Evolutionary conservation across 1,284 basidiomycete species (phyloP).

Genomic region (Gymnopus androsaceus): DNA sequence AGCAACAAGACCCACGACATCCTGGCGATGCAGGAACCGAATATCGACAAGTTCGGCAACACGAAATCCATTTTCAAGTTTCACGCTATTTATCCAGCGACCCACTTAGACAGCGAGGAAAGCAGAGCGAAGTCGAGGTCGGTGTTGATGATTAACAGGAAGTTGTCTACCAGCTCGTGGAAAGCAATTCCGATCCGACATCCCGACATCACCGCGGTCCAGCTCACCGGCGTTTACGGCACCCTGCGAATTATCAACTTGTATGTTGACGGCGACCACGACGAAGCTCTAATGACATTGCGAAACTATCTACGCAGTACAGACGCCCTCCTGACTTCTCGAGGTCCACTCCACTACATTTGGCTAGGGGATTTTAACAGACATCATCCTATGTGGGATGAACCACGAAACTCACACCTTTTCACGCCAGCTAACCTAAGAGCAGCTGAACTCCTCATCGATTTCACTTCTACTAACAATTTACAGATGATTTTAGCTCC

Average conservation of each 20-base stretch:
- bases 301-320: not conserved
- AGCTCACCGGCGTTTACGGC: conserved; percentile 15
- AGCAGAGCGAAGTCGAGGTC: conserved; percentile 17
- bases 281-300: conserved; percentile 13
- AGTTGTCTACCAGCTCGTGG: conserved; percentile 27
- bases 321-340: too few relatives aligned
- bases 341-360: conserved; percentile 14
- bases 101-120: not conserved
- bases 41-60: conserved; percentile 22
- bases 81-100: conserved; percentile 19
- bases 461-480: conserved; percentile 19
- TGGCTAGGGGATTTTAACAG: too few relatives aligned
- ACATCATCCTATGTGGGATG: too few relatives aligned
- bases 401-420: conserved; percentile 40
- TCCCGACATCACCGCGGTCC: conserved; percentile 29
- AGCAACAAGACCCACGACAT: conserved; percentile 24
- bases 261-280: conserved; percentile 27
- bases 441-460: conserved; percentile 21
- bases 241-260: conserved; percentile 29
- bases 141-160: conserved; percentile 27
- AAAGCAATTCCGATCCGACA: conserved; percentile 19
- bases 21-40: conserved; percentile 31
- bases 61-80: conserved; percentile 17
- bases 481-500: conserved; percentile 28
- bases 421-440: conserved; percentile 26